These are phyloP conservation scores for Penicillium sp. DNA, from an alignment of 2,329 filamentous ascomycete species.

Conservation along the genomic window DNA sequence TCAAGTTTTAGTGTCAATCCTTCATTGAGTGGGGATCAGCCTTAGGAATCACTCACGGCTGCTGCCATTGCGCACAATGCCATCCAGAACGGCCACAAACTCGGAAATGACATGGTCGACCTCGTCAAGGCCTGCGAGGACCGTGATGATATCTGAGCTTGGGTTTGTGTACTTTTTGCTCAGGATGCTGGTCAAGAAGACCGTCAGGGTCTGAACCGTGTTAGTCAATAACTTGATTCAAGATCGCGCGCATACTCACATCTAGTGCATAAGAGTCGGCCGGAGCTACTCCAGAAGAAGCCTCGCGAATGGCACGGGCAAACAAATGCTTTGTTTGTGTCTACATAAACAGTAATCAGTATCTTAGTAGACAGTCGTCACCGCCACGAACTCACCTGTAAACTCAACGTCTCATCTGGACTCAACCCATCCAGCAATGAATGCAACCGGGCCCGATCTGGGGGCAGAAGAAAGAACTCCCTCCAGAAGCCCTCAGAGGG, in stretches of 20 bases:
- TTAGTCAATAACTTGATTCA: constrained; percentile 43
- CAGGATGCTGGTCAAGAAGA: constrained; percentile 81
- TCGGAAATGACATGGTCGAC: constrained; percentile 87
- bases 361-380: background rate
- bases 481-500: constrained; percentile 92
- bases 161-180: constrained; percentile 93
- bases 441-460: constrained; percentile 73
- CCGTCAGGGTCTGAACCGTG: constrained; percentile 76
- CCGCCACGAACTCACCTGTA: constrained; percentile 62
- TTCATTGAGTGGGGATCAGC: background rate
- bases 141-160: constrained; percentile 89
- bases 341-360: constrained; percentile 38
- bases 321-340: constrained; percentile 80
- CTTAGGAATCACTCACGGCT: constrained; percentile 60
- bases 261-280: constrained; percentile 82
- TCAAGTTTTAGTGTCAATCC: constrained; percentile 11
- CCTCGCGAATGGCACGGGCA: constrained; percentile 69
- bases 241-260: constrained; percentile 57
- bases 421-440: constrained; percentile 71
- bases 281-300: constrained; percentile 66
- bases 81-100: constrained; percentile 81
- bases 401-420: constrained; percentile 75
- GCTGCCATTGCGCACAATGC: constrained; percentile 78
- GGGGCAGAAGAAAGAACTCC: constrained; percentile 90
- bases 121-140: constrained; percentile 86